Conservation (phyloP, 345 rosid genomes). For the Geranium rotundifolium region DNA sequence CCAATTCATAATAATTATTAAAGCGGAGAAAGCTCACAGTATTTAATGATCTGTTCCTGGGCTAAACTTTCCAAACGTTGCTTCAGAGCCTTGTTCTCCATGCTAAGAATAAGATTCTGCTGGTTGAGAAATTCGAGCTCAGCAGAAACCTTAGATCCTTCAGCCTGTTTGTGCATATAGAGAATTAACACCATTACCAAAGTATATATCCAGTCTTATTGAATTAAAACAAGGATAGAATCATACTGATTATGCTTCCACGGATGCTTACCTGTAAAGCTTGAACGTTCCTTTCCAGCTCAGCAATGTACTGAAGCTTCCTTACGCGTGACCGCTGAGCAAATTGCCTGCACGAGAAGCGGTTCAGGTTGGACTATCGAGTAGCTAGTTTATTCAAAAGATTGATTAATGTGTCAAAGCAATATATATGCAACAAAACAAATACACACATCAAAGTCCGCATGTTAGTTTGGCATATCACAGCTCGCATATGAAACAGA, state of each 20-base stretch:
- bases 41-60: constrained; percentile 74
- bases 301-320: constrained; percentile 98
- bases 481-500: not conserved
- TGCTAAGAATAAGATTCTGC: constrained; percentile 60
- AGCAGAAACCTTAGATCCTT: constrained; percentile 73
- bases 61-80: constrained; percentile 72
- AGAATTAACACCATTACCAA: not conserved
- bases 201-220: not conserved
- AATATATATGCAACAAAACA: not conserved
- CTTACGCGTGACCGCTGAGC: constrained; percentile 98
- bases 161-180: constrained; percentile 35
- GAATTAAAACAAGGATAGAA: not conserved
- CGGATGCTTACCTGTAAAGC: constrained; percentile 63
- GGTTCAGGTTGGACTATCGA: constrained; percentile 12
- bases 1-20: not conserved
- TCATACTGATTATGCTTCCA: constrained; percentile 3
- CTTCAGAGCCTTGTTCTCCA: constrained; percentile 87
- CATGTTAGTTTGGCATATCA: not conserved
- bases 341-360: constrained; percentile 60
- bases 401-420: not conserved
- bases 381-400: not conserved
- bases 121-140: constrained; percentile 86
- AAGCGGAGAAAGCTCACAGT: constrained; percentile 37
- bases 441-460: not conserved
- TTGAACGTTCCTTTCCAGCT: constrained; percentile 93